Conservation (phyloP, 2,329 filamentous ascomycete genomes). For the Periglandula ipomoeae region DNA sequence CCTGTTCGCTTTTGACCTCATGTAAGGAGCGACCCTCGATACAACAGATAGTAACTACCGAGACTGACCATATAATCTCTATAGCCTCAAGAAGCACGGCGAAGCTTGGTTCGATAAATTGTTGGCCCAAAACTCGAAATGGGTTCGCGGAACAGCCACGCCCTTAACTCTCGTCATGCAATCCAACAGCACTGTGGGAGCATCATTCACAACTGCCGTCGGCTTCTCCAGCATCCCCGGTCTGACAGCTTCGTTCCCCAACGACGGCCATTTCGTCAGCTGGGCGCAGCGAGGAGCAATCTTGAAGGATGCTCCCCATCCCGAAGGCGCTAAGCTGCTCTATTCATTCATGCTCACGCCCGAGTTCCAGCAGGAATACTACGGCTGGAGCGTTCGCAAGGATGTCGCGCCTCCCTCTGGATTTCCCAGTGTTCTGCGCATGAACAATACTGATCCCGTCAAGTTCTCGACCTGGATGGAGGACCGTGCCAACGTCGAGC, state of each 20-base stretch:
- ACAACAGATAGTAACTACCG: no score
- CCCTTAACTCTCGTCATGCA: conserved; percentile 25
- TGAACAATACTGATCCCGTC: conserved; percentile 24
- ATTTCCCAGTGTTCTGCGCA: conserved; percentile 16
- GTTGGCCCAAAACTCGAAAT: conserved; percentile 37
- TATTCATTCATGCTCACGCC: conserved; percentile 35
- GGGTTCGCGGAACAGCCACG: conserved; percentile 42
- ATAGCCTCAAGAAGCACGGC: conserved; percentile 30
- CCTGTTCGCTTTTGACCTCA: no score
- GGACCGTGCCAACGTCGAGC: conserved; percentile 31
- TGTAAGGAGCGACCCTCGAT: no score
- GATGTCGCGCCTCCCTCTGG: no score
- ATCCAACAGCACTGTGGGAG: conserved; percentile 20
- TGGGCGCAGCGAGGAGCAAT: conserved; percentile 43
- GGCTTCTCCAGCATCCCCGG: conserved; percentile 11
- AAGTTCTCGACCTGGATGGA: conserved; percentile 32
- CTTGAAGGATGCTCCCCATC: conserved; percentile 36
- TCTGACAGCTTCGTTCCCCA: conserved; percentile 22
- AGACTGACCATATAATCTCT: no score
- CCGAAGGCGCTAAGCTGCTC: conserved; percentile 40
- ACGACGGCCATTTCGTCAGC: conserved; percentile 30
- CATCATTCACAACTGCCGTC: conserved; percentile 23
- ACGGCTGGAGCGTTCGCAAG: conserved; percentile 26
- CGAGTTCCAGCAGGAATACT: conserved; percentile 25
- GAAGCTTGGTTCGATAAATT: conserved; percentile 37